Conservation (phyloP, 768 basidiomycete species). For the Trametes coccinea region DNA sequence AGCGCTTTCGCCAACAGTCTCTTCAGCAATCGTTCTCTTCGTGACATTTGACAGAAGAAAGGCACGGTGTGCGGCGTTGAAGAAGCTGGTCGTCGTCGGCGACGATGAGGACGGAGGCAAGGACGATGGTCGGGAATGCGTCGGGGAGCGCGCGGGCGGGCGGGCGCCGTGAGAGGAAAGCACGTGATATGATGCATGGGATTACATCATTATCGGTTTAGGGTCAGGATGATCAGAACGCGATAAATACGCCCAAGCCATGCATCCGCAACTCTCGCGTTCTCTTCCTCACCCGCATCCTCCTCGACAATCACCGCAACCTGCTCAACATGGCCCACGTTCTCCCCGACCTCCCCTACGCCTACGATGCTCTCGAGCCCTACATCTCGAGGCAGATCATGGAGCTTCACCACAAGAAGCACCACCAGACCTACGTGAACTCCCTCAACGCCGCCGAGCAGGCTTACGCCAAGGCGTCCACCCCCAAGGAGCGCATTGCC, state of each 20-base stretch:
- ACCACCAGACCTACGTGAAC: constrained; percentile 91
- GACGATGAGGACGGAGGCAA: constrained; percentile 7
- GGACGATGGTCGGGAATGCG: constrained; percentile 2
- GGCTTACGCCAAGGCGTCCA: constrained; percentile 62
- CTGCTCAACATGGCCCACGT: constrained; percentile 9
- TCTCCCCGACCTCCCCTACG: constrained; percentile 14
- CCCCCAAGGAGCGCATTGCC: constrained; percentile 74
- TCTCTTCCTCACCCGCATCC: constrained; percentile 1
- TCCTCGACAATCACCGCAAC: background rate
- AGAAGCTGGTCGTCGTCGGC: background rate
- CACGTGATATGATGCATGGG: constrained; percentile 8
- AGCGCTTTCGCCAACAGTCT: too few relatives aligned
- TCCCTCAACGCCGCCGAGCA: constrained; percentile 93
- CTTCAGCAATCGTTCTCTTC: too few relatives aligned
- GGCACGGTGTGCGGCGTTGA: background rate
- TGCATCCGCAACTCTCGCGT: background rate
- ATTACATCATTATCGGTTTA: constrained; percentile 15
- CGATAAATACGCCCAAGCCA: constrained; percentile 6
- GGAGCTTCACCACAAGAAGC: constrained; percentile 90
- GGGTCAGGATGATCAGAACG: constrained; percentile 3
- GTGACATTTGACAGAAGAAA: background rate
- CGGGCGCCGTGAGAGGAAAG: background rate
- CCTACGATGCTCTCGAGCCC: constrained; percentile 84
- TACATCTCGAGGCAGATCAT: constrained; percentile 91
- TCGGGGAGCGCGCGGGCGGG: background rate